Conservation (phyloP, 1,284 basidiomycete species). For the Vanrija sp. region DNA sequence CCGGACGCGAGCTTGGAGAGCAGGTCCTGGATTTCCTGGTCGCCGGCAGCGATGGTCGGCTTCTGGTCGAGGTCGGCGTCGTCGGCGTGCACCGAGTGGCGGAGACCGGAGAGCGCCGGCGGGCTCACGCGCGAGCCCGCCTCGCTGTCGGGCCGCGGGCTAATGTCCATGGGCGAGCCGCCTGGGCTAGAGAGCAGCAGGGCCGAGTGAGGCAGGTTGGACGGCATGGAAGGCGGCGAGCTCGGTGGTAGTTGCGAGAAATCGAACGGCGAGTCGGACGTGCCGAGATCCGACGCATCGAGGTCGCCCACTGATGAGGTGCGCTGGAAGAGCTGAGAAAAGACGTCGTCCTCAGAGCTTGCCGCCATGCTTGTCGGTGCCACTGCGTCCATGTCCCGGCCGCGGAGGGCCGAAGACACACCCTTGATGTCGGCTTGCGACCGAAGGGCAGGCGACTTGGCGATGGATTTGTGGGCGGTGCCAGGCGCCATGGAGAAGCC, state of each 20-base stretch:
- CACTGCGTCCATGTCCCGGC: too few relatives aligned
- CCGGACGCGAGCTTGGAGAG: constrained; percentile 9
- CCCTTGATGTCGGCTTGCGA: constrained; percentile 2
- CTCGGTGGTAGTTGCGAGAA: constrained; percentile 40
- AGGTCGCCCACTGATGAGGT: constrained; percentile 27
- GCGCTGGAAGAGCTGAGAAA: constrained; percentile 35
- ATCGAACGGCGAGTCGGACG: constrained; percentile 33
- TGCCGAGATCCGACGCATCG: neutral
- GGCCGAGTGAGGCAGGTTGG: constrained; percentile 30
- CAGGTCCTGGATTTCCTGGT: constrained; percentile 7
- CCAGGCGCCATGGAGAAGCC: constrained; percentile 26
- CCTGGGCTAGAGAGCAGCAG: constrained; percentile 28
- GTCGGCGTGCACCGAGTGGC: constrained; percentile 8
- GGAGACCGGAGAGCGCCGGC: constrained; percentile 3
- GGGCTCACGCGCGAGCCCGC: constrained; percentile 3
- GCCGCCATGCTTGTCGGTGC: neutral
- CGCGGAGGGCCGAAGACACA: constrained; percentile 6
- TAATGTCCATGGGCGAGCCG: constrained; percentile 5
- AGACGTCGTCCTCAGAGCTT: constrained; percentile 32
- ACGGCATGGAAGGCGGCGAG: constrained; percentile 30
- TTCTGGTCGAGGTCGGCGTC: neutral
- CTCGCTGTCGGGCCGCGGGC: constrained; percentile 4
- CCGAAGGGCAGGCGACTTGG: neutral
- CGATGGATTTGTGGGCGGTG: neutral
- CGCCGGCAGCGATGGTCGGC: neutral